Evolutionary conservation across 1,139 yeast species (phyloP).

Genomic region (Suhomyces ambrosiae): DNA sequence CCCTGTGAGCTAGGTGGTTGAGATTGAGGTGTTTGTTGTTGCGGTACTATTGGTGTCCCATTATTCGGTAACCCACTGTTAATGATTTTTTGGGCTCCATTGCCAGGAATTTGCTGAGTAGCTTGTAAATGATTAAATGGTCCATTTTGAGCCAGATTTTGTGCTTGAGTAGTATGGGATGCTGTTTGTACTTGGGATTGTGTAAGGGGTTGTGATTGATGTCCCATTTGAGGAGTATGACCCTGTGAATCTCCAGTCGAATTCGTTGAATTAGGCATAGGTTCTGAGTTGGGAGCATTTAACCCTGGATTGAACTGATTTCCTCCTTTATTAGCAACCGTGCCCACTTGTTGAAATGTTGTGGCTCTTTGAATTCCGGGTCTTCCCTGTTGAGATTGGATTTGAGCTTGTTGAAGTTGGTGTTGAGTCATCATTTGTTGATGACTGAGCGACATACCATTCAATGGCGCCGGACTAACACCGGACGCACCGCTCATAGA

Average conservation of each 20-base stretch:
- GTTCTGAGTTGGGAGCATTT: constrained; percentile 31
- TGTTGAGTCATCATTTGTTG: constrained; percentile 11
- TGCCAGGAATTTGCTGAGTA: constrained; percentile 12
- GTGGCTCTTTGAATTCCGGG: constrained; percentile 27
- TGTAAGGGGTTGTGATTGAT: constrained; percentile 26
- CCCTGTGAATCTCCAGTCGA: constrained; percentile 28
- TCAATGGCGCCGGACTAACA: constrained; percentile 10
- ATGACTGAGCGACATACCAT: constrained; percentile 9
- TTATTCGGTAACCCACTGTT: constrained; percentile 11
- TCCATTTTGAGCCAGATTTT: constrained; percentile 12
- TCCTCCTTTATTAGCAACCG: constrained; percentile 10
- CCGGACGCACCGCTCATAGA: constrained; percentile 11
- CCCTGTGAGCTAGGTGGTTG: constrained; percentile 18
- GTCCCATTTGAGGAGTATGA: constrained; percentile 34
- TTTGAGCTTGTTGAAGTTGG: constrained; percentile 10
- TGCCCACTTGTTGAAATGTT: constrained; percentile 14
- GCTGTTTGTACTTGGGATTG: constrained; percentile 6
- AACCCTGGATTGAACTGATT: constrained; percentile 12
- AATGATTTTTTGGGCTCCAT: constrained; percentile 13
- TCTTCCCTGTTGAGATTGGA: constrained; percentile 14
- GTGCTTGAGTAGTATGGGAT: constrained; percentile 6
- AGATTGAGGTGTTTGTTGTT: constrained; percentile 25
- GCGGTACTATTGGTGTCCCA: constrained; percentile 15
- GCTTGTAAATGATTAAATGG: constrained; percentile 12
- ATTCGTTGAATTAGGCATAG: constrained; percentile 22